A percentile compares a stretch with the other conserved stretches of the same genome.
Conservation (phyloP, 148 eudicot species). For the Tetragonia tetragonoides region DNA sequence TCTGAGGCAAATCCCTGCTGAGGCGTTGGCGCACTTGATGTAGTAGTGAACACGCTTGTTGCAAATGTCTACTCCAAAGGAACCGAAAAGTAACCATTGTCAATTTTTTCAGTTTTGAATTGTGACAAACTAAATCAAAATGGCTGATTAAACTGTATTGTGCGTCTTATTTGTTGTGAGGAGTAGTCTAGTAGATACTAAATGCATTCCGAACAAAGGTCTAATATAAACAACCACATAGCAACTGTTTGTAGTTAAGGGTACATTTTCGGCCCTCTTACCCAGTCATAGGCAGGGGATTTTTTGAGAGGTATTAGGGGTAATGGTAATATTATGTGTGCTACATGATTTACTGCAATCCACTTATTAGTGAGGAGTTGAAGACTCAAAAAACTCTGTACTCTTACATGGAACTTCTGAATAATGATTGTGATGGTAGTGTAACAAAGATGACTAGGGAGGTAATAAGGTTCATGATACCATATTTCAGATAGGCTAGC, state of each 20-base stretch:
- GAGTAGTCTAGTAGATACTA: neutral
- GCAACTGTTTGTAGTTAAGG: neutral
- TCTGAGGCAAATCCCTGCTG: too few species aligned
- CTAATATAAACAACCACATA: neutral
- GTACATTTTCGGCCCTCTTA: neutral
- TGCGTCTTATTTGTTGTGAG: neutral
- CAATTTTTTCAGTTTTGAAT: neutral
- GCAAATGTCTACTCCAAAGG: neutral
- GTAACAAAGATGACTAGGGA: too few species aligned
- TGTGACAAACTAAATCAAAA: neutral
- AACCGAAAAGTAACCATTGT: neutral
- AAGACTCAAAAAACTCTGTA: too few species aligned
- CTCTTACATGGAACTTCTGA: neutral
- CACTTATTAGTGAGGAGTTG: neutral
- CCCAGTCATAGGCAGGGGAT: too few species aligned
- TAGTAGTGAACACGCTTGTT: too few species aligned
- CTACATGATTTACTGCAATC: neutral
- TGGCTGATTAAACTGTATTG: neutral
- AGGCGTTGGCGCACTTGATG: too few species aligned
- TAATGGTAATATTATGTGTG: too few species aligned
- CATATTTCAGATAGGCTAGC: too few species aligned
- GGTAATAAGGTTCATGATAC: too few species aligned
- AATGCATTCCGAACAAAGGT: neutral
- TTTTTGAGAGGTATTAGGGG: too few species aligned
- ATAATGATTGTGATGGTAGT: neutral